These are phyloP conservation scores for Penicillium sclerotigenum DNA, from an alignment of 2,329 filamentous ascomycete species.

Conservation along the genomic window DNA sequence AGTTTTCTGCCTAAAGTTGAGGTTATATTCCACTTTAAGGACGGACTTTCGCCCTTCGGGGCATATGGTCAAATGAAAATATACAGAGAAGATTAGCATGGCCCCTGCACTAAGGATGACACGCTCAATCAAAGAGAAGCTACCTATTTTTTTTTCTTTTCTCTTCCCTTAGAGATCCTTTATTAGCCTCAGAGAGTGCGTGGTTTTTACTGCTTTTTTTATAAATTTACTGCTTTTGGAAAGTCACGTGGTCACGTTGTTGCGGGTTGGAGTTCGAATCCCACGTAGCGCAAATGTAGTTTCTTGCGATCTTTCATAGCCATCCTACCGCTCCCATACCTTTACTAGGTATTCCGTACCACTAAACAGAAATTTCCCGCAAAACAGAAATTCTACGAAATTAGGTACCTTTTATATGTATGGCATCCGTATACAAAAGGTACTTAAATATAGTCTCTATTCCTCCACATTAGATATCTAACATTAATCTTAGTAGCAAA, in stretches of 20 bases:
- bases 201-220: too few species aligned
- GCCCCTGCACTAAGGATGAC: slow-evolving; percentile 91
- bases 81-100: slow-evolving; percentile 80
- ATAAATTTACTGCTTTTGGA: not conserved
- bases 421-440: too few species aligned
- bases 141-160: slow-evolving; percentile 69
- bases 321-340: too few species aligned
- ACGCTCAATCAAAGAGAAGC: slow-evolving; percentile 80
- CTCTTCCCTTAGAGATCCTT: slow-evolving; percentile 46
- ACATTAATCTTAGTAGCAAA: too few species aligned
- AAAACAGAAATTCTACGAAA: too few species aligned
- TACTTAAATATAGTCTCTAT: too few species aligned
- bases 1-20: not conserved
- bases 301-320: too few species aligned
- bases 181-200: slow-evolving; percentile 9
- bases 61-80: slow-evolving; percentile 64
- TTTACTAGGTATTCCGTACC: too few species aligned
- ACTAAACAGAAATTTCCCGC: too few species aligned
- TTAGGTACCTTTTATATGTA: too few species aligned
- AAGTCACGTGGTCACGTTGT: not conserved
- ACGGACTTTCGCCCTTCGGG: slow-evolving; percentile 38
- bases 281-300: not conserved
- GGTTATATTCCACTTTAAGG: slow-evolving; percentile 25
- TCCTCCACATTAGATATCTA: too few species aligned
- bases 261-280: not conserved